Evolutionary conservation across 345 rosid genomes (phyloP), one percentile per base, ranked within the genome.

Genomic region (Excoecaria agallocha): DNA sequence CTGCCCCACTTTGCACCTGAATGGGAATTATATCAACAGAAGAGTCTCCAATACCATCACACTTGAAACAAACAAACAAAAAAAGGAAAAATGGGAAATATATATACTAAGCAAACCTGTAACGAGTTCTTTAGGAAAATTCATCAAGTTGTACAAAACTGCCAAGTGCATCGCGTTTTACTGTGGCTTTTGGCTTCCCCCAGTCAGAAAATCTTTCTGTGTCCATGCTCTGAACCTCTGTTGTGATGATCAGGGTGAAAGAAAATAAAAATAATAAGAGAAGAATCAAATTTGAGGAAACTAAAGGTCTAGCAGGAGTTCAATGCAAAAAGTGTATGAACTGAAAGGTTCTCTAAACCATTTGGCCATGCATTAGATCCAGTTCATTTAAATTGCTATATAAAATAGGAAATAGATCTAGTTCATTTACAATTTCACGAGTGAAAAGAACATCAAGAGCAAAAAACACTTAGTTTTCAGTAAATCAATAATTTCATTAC

Each of bases 51-150:
- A 61, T 13, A 37, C 19, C 45, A 39, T 20, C 30, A 50, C 17
- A 12, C 9, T 13, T 4, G 22, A 70, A 6, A 10, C 9, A 57
- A 11, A 13, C 68, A 64, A 41, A 48, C 30, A 30, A 25, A n/a
- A 12, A 49, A 22, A n/a, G 1, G 24, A 3, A 35, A 5, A 68
- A 10, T 61, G 16, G n/a, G 25, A 69, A 61, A 17, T 17, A 15
- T 8, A 41, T 52, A 35, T 69, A 52, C 7, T 19, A 37, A 50
- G 43, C 73, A 19, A 71, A 86, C 91, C 91, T 87, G 78, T 77
- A 78, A 87, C 48, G 66, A 85, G 70, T 76, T 86, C 89, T 76
- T 66, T 75, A 60, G 91, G 91, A 78, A 87, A 89, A 82, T 87
- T 84, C 61, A 74, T 52, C 56, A 35, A 83, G 72, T 72, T 72